phyloP scores from a whole-genome alignment of 495 filamentous ascomycete species.

The Aspergillus cristatus region DNA sequence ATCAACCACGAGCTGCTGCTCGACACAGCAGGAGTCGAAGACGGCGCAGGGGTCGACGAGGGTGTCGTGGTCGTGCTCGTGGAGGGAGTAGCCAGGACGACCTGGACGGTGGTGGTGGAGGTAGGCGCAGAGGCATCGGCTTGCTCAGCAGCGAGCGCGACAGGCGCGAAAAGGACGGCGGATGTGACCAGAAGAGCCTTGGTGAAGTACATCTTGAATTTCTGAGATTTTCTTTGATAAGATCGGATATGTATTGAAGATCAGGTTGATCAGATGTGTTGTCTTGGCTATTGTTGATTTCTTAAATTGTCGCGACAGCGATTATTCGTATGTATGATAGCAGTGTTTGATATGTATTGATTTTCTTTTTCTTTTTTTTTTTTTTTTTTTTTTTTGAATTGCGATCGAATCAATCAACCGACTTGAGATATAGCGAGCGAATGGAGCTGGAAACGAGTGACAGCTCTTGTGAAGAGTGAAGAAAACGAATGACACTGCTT shows the following conservation, averaged over 20 bases:
- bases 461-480: constrained; percentile 23
- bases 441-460: constrained; percentile 34
- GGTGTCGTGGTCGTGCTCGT: constrained; percentile 14
- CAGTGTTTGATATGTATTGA: too few relatives aligned
- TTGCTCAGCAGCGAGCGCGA: constrained; percentile 24
- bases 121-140: constrained; percentile 13
- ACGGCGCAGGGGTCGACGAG: constrained; percentile 11
- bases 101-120: constrained; percentile 24
- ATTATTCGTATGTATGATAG: too few relatives aligned
- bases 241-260: constrained; percentile 3
- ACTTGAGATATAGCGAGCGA: constrained; percentile 20
- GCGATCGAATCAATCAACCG: too few relatives aligned
- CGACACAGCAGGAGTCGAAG: constrained; percentile 7
- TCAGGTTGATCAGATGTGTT: background rate
- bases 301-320: too few relatives aligned
- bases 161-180: constrained; percentile 20
- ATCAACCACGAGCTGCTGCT: background rate
- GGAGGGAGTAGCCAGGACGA: constrained; percentile 15
- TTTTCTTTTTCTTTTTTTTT: constrained; percentile 2
- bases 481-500: constrained; percentile 21
- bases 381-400: too few relatives aligned
- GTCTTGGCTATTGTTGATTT: too few relatives aligned
- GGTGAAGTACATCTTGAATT: constrained; percentile 30
- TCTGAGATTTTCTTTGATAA: background rate
- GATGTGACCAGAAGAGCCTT: constrained; percentile 24